Base-by-base conservation (phyloP, 2,329 filamentous ascomycete species). In the Xylariomycetidae sp. region DNA sequence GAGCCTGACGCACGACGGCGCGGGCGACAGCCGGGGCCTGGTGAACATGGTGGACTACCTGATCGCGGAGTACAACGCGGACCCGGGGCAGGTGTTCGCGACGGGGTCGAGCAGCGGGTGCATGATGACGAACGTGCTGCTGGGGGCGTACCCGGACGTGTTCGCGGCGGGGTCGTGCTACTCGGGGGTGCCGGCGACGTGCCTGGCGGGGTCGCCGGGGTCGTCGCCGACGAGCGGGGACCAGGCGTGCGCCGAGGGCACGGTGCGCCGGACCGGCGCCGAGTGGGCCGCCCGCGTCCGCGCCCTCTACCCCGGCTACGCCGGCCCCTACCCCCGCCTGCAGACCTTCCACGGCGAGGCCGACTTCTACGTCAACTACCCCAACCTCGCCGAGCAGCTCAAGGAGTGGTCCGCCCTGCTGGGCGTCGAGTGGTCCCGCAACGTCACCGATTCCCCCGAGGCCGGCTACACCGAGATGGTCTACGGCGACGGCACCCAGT, bases 271-370 rank as follows among this genome's bases (percentile, higher is more conserved):
- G 29, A 40, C 44, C 5, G 36, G 38, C 1, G 40, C 34, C 20
- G 19, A 49, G 17, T 49, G 47, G 47, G 47, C 45, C 3, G 23
- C 31, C 24, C 32, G 24, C 7, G 47, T 34, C 6, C 34, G 38
- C 19, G 36, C 37, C 10, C 65, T 63, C 54, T 61, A 67, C 37
- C 59, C 63, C 0, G 56, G 57, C 10, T 68, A 66, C 39, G 59
- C 43, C 13, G 65, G 66, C 2, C 31, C 54, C 0, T 56, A 64
- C 4, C 66, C 67, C 3, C 58, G 57, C 26, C 65, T 72, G 58
- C 65, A 68, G 43, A 57, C 70, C 31, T 68, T 63, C 50, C 67
- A 71, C 45, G 67, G 67, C 18, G 61, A 56, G 7, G 44, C 44
- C 1, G 67, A 71, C 39, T 48, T 48, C 2, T 65, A 59, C 0